Evolutionary conservation across 2,329 filamentous ascomycete species (phyloP).

Genomic region (Clarireedia hainanense): DNA sequence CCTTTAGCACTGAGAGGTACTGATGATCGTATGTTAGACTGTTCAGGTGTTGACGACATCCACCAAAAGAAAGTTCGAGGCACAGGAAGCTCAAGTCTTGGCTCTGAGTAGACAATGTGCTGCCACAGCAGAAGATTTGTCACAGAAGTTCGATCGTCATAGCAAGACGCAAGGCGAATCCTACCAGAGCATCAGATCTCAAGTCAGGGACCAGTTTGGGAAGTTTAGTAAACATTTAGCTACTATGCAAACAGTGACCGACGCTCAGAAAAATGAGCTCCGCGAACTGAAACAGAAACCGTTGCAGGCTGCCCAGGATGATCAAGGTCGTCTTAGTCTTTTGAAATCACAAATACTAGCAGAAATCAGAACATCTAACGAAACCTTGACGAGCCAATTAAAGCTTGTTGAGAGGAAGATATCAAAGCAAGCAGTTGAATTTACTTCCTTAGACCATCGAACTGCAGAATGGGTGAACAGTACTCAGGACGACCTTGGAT

Average conservation of each 20-base stretch:
- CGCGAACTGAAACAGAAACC: not conserved
- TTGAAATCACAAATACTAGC: not conserved
- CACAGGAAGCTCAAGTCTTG: not conserved
- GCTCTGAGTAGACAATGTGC: not conserved
- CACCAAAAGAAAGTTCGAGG: not conserved
- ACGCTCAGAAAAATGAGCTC: not conserved
- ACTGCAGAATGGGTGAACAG: conserved; percentile 3
- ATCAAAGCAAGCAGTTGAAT: not conserved
- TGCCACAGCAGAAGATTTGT: not conserved
- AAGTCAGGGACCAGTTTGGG: not conserved
- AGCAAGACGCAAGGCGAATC: not conserved
- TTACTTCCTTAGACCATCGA: conserved; percentile 4
- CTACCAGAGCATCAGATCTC: not conserved
- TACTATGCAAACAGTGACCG: not conserved
- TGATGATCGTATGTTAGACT: not conserved
- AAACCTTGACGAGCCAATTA: not conserved
- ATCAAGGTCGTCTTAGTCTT: not conserved
- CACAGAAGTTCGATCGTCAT: not conserved
- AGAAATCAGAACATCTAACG: not conserved
- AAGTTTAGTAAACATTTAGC: not conserved
- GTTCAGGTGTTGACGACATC: not conserved
- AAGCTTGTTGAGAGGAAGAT: conserved; percentile 2
- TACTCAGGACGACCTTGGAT: not conserved
- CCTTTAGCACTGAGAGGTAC: not conserved
- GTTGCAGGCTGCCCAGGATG: not conserved